Evolutionary conservation across 176 grass and related monocot species (phyloP).

Genomic region (Thalia dealbata): DNA sequence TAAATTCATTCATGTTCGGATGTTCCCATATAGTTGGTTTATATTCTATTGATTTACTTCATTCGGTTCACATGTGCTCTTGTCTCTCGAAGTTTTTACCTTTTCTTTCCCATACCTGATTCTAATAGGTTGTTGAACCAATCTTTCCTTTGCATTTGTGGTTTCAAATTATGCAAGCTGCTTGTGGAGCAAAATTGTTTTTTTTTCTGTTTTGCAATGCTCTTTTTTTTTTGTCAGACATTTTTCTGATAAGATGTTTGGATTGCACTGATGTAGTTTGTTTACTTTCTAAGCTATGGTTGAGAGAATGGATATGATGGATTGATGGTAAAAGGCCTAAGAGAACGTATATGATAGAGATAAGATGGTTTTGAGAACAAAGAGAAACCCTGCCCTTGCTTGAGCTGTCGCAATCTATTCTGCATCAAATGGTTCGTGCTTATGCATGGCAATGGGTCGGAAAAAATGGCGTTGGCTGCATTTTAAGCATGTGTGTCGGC

Average conservation of each 20-base stretch:
- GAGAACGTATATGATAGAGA: neutral
- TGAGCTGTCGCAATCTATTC: conserved; percentile 21
- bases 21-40: too few relatives aligned
- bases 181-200: too few relatives aligned
- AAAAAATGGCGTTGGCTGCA: conserved; percentile 14
- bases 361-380: neutral
- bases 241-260: neutral
- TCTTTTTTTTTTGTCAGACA: neutral
- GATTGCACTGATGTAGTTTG: neutral
- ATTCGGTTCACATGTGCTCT: too few relatives aligned
- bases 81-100: too few relatives aligned
- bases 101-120: too few relatives aligned
- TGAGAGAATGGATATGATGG: conserved; percentile 13
- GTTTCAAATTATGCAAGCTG: too few relatives aligned
- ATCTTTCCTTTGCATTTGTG: too few relatives aligned
- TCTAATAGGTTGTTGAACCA: too few relatives aligned
- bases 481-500: conserved; percentile 12
- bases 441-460: conserved; percentile 4
- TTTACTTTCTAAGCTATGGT: neutral
- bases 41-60: too few relatives aligned
- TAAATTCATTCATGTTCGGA: too few relatives aligned
- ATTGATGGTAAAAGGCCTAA: conserved; percentile 22
- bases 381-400: conserved; percentile 20
- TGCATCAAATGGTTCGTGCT: conserved; percentile 8
- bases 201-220: too few relatives aligned